phyloP scores from a whole-genome alignment of 2,329 filamentous ascomycete species.

The Trematosphaeria pertusa region DNA sequence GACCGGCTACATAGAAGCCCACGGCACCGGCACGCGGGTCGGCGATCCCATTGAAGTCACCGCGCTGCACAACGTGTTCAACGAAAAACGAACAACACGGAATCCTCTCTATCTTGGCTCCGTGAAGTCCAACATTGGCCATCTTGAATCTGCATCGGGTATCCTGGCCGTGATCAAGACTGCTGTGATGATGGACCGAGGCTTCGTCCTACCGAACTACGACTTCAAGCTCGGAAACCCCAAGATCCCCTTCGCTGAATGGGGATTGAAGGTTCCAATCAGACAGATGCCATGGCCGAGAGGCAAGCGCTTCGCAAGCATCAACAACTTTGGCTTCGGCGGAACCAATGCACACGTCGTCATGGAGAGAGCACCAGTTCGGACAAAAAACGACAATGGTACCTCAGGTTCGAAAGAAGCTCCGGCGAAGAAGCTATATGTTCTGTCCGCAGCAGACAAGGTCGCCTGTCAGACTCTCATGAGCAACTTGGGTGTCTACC shows the following conservation, averaged over 20 bases:
- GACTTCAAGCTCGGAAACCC: constrained; percentile 46
- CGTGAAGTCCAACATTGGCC: constrained; percentile 43
- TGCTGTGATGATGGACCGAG: constrained; percentile 50
- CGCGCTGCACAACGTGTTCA: constrained; percentile 32
- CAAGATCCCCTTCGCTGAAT: constrained; percentile 31
- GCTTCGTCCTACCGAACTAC: constrained; percentile 46
- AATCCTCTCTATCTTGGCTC: constrained; percentile 35
- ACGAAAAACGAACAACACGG: constrained; percentile 22
- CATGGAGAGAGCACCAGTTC: constrained; percentile 25
- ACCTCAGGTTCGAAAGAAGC: constrained; percentile 25
- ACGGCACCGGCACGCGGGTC: constrained; percentile 64
- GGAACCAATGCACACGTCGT: constrained; percentile 48
- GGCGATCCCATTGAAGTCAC: constrained; percentile 40
- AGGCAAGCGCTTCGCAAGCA: constrained; percentile 47
- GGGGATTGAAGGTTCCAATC: constrained; percentile 28
- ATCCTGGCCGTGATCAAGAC: constrained; percentile 48
- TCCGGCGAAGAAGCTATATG: constrained; percentile 22
- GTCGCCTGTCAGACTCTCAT: constrained; percentile 21
- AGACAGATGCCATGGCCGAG: constrained; percentile 29
- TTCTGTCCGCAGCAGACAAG: constrained; percentile 31
- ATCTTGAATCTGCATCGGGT: constrained; percentile 40
- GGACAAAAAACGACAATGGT: constrained; percentile 31
- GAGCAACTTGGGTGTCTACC: constrained; percentile 31
- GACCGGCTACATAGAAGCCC: constrained; percentile 39
- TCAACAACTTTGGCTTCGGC: constrained; percentile 57